Base-by-base conservation (phyloP, 805 yeast genomes). In the Tetrapisispora namnaoensis region DNA sequence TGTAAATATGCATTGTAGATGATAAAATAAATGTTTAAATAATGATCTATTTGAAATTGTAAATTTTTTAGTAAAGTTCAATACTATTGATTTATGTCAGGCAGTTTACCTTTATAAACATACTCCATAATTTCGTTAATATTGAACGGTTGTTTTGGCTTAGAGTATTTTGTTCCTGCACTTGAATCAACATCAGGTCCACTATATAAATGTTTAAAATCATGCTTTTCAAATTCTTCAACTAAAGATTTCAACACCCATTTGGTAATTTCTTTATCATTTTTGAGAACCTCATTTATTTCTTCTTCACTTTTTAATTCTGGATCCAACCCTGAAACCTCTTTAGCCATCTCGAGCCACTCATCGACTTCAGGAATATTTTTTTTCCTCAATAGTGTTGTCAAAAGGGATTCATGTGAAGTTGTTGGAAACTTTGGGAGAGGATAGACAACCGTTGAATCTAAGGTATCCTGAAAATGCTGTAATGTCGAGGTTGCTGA, bases 361-460 rank as follows among this genome's bases (percentile, higher is more conserved):
- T 79, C 85, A 46, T 81, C 86, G 2, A 91, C 95, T 53, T 90
- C 97, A 0, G 99, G 98, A 11, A 86, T 70, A 45, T 83, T 83
- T 62, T 90, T 91, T 63, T 90, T 93, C 50, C 98, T 75, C 51
- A 93, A 66, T 51, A 93, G 70, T 0, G 97, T 89, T 0, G 95
- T 85, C 45, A 90, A 68, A 35, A 93, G 72, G 2, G 88, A 86
- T 58, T 86, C 90, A 54, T 86, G 90, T 41, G 86, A 84, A 1
- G 87, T 77, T 0, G 95, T 79, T 9, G 97, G 97, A 62, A 91
- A 93, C 20, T 76, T 75, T 0, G 90, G 83, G 47, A 86, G 70
- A 1, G 99, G 99, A 59, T 79, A 91, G 1, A 82, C 90, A 46
- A 86, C 88, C 0, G 95, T 81, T 5, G 77, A 67, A 42, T 75